phyloP scores from a whole-genome alignment of 75 land plant species.

The Sequoia sempervirens region DNA sequence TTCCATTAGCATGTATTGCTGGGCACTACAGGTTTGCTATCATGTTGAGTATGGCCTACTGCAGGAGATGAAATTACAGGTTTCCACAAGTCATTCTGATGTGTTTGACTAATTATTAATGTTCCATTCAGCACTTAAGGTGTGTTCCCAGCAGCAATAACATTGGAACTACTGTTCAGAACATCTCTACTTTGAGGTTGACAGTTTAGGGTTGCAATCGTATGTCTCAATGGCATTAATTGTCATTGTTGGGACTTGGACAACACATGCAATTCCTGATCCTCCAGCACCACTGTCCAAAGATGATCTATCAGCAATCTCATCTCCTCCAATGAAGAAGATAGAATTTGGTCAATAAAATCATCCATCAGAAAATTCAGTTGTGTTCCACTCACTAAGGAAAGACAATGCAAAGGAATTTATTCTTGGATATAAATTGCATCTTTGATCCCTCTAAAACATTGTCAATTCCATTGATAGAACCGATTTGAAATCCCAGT shows the following conservation, averaged over 20 bases:
- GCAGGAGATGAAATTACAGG: not conserved
- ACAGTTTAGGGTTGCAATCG: not conserved
- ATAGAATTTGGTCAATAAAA: constrained; percentile 9
- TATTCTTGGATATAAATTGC: not conserved
- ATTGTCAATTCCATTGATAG: not conserved
- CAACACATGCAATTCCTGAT: constrained; percentile 6
- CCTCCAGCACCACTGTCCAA: constrained; percentile 7
- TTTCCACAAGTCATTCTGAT: not conserved
- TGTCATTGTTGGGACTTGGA: not conserved
- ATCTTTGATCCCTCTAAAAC: not conserved
- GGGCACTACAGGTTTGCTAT: not conserved
- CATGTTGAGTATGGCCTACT: not conserved
- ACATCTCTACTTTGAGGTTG: not conserved
- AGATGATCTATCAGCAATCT: constrained; percentile 4
- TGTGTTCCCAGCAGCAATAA: not conserved
- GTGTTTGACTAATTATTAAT: not conserved
- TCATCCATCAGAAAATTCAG: constrained; percentile 13
- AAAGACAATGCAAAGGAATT: not conserved
- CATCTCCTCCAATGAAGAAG: constrained; percentile 2
- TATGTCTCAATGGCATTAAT: constrained; percentile 1
- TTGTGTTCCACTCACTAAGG: not conserved
- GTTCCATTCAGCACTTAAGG: not conserved
- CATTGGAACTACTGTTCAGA: not conserved
- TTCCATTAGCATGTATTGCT: too few relatives aligned
- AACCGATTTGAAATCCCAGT: not conserved